Evolutionary conservation across 2,329 filamentous ascomycete species (phyloP).

Genomic region (Talaromyces sp.): DNA sequence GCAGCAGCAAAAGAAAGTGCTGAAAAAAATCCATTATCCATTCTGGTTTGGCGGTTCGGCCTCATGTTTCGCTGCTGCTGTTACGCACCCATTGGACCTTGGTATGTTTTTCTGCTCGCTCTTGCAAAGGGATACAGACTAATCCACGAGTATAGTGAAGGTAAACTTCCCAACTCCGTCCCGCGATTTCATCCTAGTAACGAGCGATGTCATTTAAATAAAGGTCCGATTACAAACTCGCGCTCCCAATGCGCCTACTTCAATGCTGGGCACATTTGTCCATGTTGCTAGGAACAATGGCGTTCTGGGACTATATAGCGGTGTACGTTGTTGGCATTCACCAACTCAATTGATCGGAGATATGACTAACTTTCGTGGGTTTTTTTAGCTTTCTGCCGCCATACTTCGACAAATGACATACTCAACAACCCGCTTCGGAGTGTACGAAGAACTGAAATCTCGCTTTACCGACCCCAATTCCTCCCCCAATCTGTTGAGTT

Average conservation of each 20-base stretch:
- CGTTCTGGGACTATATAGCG: constrained; percentile 75
- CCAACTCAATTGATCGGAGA: neutral
- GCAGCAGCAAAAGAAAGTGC: constrained; percentile 14
- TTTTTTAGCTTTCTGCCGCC: constrained; percentile 69
- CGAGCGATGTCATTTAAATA: constrained; percentile 16
- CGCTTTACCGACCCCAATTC: constrained; percentile 52
- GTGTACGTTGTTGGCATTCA: constrained; percentile 51
- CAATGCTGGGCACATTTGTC: constrained; percentile 78
- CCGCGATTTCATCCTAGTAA: constrained; percentile 15
- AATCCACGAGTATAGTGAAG: constrained; percentile 48
- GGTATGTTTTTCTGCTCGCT: constrained; percentile 48
- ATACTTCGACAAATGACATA: constrained; percentile 93
- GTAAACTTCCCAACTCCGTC: constrained; percentile 27
- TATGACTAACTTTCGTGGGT: neutral
- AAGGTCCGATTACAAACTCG: constrained; percentile 87
- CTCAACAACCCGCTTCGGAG: constrained; percentile 90
- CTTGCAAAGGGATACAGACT: constrained; percentile 13
- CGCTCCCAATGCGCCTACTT: constrained; percentile 65
- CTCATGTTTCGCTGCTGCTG: constrained; percentile 81
- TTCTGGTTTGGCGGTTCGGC: constrained; percentile 98
- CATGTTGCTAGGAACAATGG: constrained; percentile 76
- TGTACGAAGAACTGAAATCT: constrained; percentile 89
- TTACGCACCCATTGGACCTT: constrained; percentile 90
- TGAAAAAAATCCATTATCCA: constrained; percentile 56
- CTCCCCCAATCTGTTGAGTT: constrained; percentile 64